Conservation (phyloP, 768 basidiomycete species). For the Boletus reticuloceps region DNA sequence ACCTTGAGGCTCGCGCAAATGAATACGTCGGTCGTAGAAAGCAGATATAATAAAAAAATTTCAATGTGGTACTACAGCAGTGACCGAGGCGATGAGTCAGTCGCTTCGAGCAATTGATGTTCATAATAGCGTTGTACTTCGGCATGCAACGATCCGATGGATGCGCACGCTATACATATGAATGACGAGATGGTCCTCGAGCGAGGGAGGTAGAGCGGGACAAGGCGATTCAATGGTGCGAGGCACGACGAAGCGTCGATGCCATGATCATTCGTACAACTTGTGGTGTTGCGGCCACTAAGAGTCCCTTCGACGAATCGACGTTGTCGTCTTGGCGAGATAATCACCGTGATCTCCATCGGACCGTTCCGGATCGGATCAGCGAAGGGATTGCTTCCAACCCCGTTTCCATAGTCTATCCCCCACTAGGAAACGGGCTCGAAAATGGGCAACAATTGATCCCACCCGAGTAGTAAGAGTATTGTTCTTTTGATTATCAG, state of each 20-base stretch:
- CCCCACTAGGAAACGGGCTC: background rate
- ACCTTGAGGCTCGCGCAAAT: constrained; percentile 5
- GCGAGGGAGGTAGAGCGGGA: constrained; percentile 13
- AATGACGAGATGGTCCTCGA: constrained; percentile 7
- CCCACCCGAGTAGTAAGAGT: background rate
- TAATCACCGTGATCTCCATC: constrained; percentile 28
- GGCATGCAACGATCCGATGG: constrained; percentile 6
- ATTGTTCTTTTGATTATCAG: constrained; percentile 5
- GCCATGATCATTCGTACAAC: background rate
- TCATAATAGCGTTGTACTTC: background rate
- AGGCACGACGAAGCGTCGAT: constrained; percentile 5
- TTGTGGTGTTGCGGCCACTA: background rate
- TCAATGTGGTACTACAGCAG: constrained; percentile 2
- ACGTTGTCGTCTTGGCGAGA: background rate
- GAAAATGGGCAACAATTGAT: background rate
- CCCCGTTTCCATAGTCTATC: constrained; percentile 3
- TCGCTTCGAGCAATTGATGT: constrained; percentile 6
- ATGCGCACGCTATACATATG: constrained; percentile 1
- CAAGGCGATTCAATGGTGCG: background rate
- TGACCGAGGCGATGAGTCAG: background rate
- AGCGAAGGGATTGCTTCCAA: background rate
- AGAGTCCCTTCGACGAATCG: background rate
- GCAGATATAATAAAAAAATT: background rate
- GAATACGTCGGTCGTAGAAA: constrained; percentile 12
- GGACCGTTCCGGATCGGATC: constrained; percentile 16